Evolutionary conservation across 495 filamentous ascomycete genomes (phyloP), one percentile per base, ranked within the genome.

Genomic region (Lineolata rhizophorae): DNA sequence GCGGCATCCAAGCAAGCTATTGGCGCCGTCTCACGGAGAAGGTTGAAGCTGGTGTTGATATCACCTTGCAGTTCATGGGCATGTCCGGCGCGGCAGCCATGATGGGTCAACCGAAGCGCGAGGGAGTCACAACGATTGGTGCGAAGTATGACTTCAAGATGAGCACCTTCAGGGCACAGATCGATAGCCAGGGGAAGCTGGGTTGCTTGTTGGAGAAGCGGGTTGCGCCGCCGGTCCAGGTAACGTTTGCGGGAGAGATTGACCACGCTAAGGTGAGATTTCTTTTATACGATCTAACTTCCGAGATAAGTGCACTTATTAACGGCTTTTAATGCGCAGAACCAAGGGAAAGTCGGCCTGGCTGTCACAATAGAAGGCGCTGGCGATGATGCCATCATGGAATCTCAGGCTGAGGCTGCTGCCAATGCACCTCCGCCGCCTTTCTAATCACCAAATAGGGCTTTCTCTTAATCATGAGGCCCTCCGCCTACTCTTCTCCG

Each of bases 121-220:
- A 95, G 43, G 90, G 90, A 27, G 64, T 76, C 30, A 82, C 87
- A 34, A 76, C 83, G 25, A 62, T 94, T 43, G 90, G 87, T 47
- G 82, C 80, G 43, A 99, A 95, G 58, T 99, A 99, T 53, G 87
- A 95, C 49, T 99, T 99, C 72, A 65, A 80, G 36, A 73, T 78
- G 48, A 85, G 80, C 22, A 84, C 78, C 6, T 92, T 94, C 67
- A 69, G 84, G 39, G 87, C 85, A 14, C 90, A 95, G 56, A 65
- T 99, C 32, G 87, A 99, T 56, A 85, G 81, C 47, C 68, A 79
- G 38, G 90, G 90, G 43, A 87, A 83, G 61, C 64, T 99, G 40
- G 76, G 74, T 56, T 87, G 79, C 48, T 61, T 93, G 43, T 61
- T 95, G 37, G 90, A 99, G 64, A 95, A 93, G 71, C 68, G 80